These are phyloP conservation scores for Cicer yamashitae DNA, from an alignment of 306 rosid genomes.

Conservation along the genomic window DNA sequence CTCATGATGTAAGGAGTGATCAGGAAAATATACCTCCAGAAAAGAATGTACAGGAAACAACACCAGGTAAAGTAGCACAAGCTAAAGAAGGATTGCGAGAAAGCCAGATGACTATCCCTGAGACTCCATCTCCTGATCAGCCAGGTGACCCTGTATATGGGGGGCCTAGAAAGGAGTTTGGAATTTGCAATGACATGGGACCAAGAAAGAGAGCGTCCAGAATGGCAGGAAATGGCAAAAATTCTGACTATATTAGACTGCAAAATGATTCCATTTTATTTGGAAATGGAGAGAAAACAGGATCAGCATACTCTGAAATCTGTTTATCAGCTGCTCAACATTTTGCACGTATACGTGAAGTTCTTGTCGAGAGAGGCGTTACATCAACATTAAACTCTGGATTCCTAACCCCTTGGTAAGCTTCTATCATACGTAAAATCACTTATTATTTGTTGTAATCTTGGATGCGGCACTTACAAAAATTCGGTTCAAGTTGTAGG, in stretches of 20 bases:
- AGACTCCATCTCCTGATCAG: constrained; percentile 70
- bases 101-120: constrained; percentile 85
- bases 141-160: constrained; percentile 58
- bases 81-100: constrained; percentile 69
- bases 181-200: constrained; percentile 68
- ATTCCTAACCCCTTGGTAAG: constrained; percentile 90
- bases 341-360: constrained; percentile 87
- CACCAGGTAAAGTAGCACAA: constrained; percentile 76
- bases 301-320: constrained; percentile 79
- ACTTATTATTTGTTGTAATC: background rate
- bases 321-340: constrained; percentile 85
- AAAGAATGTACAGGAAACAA: constrained; percentile 65
- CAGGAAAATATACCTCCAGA: constrained; percentile 93
- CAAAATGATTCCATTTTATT: constrained; percentile 64
- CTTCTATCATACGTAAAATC: constrained; percentile 33
- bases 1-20: constrained; percentile 56
- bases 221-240: constrained; percentile 64
- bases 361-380: constrained; percentile 86
- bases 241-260: constrained; percentile 49
- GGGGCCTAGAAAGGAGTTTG: constrained; percentile 66
- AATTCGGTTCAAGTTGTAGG: constrained; percentile 2
- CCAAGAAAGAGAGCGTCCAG: constrained; percentile 72
- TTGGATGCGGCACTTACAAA: constrained; percentile 5
- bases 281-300: constrained; percentile 68
- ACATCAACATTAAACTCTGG: constrained; percentile 92